Evolutionary conservation across 116 monocot genomes (phyloP).

Genomic region (Iris pallida): DNA sequence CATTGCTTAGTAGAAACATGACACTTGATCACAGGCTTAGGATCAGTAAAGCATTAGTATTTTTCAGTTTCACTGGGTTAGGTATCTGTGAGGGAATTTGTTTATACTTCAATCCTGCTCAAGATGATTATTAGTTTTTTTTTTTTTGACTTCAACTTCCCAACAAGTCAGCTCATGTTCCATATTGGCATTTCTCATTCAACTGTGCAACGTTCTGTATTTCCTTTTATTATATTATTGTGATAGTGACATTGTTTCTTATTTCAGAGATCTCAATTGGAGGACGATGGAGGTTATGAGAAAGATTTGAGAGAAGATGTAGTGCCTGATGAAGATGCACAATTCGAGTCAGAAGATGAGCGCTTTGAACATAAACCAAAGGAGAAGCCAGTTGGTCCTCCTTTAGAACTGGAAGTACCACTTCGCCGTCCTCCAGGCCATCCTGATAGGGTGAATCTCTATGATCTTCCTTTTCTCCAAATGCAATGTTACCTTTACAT

Average conservation of each 20-base stretch:
- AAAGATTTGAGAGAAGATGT: slow-evolving; percentile 71
- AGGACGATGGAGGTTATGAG: slow-evolving; percentile 65
- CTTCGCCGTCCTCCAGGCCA: slow-evolving; percentile 61
- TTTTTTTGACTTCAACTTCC: neutral
- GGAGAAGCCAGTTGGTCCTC: slow-evolving; percentile 94
- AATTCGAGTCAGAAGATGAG: slow-evolving; percentile 83
- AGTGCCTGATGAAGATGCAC: slow-evolving; percentile 78
- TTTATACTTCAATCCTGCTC: neutral
- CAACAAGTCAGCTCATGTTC: neutral
- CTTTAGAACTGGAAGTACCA: slow-evolving; percentile 80
- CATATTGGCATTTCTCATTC: neutral
- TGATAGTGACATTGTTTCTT: slow-evolving; percentile 5
- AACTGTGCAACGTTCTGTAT: neutral
- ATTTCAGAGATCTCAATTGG: slow-evolving; percentile 67
- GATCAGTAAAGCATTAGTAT: no score
- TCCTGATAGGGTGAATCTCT: slow-evolving; percentile 62
- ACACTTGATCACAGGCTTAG: no score
- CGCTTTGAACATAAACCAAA: slow-evolving; percentile 70
- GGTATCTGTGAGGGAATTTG: no score
- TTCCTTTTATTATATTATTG: neutral
- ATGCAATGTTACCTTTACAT: neutral
- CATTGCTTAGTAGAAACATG: no score
- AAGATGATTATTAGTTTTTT: neutral
- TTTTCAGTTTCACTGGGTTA: no score
- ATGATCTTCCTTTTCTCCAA: neutral